Percentiles rank a stretch among this genome's conserved stretches.
Conservation (phyloP, 352 stramenopile species). For the Pythium guiyangense region DNA sequence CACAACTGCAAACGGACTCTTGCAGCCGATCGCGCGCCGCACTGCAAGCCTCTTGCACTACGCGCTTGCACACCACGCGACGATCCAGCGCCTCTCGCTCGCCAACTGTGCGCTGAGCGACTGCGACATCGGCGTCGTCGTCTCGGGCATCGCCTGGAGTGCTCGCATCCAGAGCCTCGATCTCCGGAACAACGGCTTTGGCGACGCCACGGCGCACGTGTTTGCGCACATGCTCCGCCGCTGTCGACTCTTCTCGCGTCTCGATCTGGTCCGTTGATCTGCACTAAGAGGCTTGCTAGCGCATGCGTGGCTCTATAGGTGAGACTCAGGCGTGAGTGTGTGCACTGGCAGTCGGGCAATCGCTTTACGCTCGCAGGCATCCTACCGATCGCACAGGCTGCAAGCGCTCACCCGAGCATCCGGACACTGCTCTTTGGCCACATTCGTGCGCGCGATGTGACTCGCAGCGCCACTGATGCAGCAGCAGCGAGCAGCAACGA, state of each 20-base stretch:
- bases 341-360: conserved; percentile 25
- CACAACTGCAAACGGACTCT: conserved; percentile 16
- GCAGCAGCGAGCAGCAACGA: conserved; percentile 8
- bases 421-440: conserved; percentile 28
- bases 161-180: conserved; percentile 28
- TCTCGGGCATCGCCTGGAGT: conserved; percentile 36
- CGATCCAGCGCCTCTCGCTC: conserved; percentile 24
- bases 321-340: background rate
- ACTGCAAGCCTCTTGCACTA: conserved; percentile 27
- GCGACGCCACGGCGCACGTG: conserved; percentile 22
- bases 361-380: conserved; percentile 23
- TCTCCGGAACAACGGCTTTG: conserved; percentile 29
- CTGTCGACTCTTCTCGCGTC: conserved; percentile 21
- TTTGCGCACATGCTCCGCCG: conserved; percentile 29
- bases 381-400: conserved; percentile 13
- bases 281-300: background rate
- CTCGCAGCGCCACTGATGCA: background rate
- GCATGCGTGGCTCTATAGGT: background rate
- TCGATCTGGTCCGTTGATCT: conserved; percentile 31
- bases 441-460: conserved; percentile 6
- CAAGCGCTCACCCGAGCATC: conserved; percentile 18
- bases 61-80: conserved; percentile 27
- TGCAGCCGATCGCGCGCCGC: conserved; percentile 16
- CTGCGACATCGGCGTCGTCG: conserved; percentile 26
- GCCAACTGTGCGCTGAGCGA: conserved; percentile 36